phyloP scores from a whole-genome alignment of 2,329 filamentous ascomycete genomes.

The Diaporthe sp. region DNA sequence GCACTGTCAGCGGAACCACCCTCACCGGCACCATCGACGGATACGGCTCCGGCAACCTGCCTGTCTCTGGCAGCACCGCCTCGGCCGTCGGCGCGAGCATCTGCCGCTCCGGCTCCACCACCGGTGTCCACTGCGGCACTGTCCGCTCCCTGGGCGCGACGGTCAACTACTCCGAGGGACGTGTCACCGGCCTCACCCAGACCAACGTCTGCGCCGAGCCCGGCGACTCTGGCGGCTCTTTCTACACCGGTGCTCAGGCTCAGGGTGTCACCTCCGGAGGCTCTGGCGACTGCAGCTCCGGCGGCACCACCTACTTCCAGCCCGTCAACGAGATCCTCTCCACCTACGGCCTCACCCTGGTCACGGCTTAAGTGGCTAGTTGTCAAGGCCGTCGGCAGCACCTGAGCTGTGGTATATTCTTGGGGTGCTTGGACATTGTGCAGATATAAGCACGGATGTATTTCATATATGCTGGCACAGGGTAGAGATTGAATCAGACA shows the following conservation, averaged over 20 bases:
- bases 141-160: slow-evolving; percentile 20
- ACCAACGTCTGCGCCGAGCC: slow-evolving; percentile 26
- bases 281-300: not conserved
- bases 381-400: not conserved
- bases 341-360: slow-evolving; percentile 23
- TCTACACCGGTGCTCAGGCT: slow-evolving; percentile 23
- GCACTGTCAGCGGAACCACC: slow-evolving; percentile 9
- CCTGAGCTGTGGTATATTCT: not conserved
- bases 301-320: slow-evolving; percentile 33
- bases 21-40: not conserved
- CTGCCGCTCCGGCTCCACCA: slow-evolving; percentile 29
- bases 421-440: not conserved
- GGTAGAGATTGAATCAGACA: not conserved
- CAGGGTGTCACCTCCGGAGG: slow-evolving; percentile 30
- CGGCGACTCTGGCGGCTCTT: slow-evolving; percentile 23
- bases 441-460: not conserved
- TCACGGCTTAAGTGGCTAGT: not conserved
- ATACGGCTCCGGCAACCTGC: not conserved
- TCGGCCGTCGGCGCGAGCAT: not conserved
- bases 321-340: slow-evolving; percentile 30
- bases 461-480: not conserved
- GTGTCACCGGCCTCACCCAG: slow-evolving; percentile 30
- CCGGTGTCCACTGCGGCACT: slow-evolving; percentile 22
- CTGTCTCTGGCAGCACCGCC: slow-evolving; percentile 15
- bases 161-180: slow-evolving; percentile 16